Base-by-base conservation (phyloP, 495 filamentous ascomycete species). In the Penicillium roqueforti region DNA sequence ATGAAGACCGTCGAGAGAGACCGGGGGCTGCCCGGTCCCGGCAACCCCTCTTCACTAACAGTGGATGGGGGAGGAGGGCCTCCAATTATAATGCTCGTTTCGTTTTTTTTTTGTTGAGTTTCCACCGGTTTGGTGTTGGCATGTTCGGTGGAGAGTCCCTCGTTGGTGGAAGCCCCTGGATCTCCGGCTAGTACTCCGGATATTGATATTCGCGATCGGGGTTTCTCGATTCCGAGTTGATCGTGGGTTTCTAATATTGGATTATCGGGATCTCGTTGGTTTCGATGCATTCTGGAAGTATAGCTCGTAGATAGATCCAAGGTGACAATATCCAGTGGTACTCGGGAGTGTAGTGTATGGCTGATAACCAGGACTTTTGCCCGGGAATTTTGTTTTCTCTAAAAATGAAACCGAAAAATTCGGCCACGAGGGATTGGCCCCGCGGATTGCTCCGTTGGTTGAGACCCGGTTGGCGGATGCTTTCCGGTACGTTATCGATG, bases 161-260 rank as follows among this genome's bases (percentile, higher is more conserved):
- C 14, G 5, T 22, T 6, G 4, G 22, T 42, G 39, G 20, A 42
- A 25, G 13, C 9, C n/a, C 22, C 40, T 43, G 11, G 22, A 16
- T 3, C 22, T 25, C 13, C 6, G 22, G 20, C 22, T 42, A 5
- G 1, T 14, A 9, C 22, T 32, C 18, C 45, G 29, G 45, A 47
- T 23, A 36, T 36, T 47, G 29, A 47, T 34, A 36, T 47, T 47
- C 29, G 28, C 29, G 29, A 47, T 34, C 45, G 45, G 45, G 45
- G 45, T 16, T 47, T 4, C 19, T 47, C 18, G 29, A 22, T 36
- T 47, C 29, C 29, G 45, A 22, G 44, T 18, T 47, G 44, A 47
- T 34, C 28, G 18, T 2, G 16, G 36, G n/a, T 36, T n/a, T 47
- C 45, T 13, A 4, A 18, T 47, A n/a, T 22, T 22, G 23, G 43